Evolutionary conservation across 2,329 filamentous ascomycete species (phyloP).

Genomic region (Peltaster fructicola): DNA sequence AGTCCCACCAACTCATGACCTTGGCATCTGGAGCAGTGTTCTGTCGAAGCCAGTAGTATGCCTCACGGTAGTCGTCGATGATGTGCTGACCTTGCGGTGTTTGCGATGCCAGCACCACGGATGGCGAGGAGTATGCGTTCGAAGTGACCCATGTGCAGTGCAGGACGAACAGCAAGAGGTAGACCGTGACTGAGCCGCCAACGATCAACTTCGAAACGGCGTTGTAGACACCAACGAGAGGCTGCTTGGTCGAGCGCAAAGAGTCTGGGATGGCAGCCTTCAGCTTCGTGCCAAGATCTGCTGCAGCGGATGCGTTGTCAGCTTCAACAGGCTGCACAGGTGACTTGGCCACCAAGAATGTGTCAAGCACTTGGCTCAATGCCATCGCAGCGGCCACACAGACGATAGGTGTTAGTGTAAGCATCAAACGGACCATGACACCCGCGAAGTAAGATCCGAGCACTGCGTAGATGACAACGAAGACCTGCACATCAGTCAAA

Average conservation of each 20-base stretch:
- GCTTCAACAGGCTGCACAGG: slow-evolving; percentile 44
- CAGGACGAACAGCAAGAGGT: slow-evolving; percentile 81
- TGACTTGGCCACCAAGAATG: slow-evolving; percentile 52
- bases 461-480: slow-evolving; percentile 92
- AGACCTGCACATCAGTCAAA: slow-evolving; percentile 90
- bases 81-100: slow-evolving; percentile 92
- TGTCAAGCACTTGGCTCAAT: slow-evolving; percentile 73
- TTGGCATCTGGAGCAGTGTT: slow-evolving; percentile 92
- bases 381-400: slow-evolving; percentile 87
- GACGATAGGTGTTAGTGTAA: slow-evolving; percentile 89
- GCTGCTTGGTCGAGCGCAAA: slow-evolving; percentile 53
- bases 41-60: slow-evolving; percentile 97
- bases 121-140: slow-evolving; percentile 95
- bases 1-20: slow-evolving; percentile 99
- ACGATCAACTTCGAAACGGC: slow-evolving; percentile 64
- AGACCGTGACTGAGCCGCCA: slow-evolving; percentile 52
- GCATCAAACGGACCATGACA: slow-evolving; percentile 98
- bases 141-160: slow-evolving; percentile 99
- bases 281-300: slow-evolving; percentile 33
- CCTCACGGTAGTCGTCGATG: slow-evolving; percentile 97
- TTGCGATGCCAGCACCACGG: slow-evolving; percentile 81
- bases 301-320: slow-evolving; percentile 18
- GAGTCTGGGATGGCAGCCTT: slow-evolving; percentile 35
- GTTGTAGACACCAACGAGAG: slow-evolving; percentile 69
- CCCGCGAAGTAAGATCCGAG: slow-evolving; percentile 96